phyloP scores from a whole-genome alignment of 2,329 filamentous ascomycete species.

The Monilinia fructigena region DNA sequence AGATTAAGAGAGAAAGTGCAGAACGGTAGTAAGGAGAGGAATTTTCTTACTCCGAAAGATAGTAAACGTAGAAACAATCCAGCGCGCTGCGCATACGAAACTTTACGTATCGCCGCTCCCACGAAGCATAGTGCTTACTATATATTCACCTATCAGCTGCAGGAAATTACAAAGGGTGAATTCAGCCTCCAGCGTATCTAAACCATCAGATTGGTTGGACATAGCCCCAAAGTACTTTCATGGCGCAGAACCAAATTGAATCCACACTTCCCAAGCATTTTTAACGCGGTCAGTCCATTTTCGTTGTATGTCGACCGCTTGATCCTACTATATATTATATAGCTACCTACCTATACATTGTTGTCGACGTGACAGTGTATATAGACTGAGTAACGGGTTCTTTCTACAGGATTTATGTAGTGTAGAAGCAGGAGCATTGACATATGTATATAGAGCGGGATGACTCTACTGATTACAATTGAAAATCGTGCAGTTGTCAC shows the following conservation, averaged over 20 bases:
- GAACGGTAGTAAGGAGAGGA: not conserved
- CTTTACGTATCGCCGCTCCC: slow-evolving; percentile 10
- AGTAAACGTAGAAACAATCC: not conserved
- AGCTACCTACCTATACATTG: no score
- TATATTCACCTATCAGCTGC: not conserved
- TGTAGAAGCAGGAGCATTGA: not conserved
- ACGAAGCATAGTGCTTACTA: slow-evolving; percentile 13
- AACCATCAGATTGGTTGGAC: not conserved
- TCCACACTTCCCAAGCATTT: not conserved
- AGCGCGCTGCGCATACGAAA: slow-evolving; percentile 3
- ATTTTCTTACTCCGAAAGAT: slow-evolving; percentile 20
- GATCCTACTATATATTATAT: no score
- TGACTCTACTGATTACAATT: not conserved
- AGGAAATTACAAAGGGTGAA: not conserved
- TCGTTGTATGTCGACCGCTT: not conserved
- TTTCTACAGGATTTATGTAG: not conserved
- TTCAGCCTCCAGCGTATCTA: not conserved
- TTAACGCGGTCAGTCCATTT: not conserved
- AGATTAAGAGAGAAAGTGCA: not conserved
- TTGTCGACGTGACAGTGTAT: not conserved
- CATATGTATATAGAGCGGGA: no score
- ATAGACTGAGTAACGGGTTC: not conserved
- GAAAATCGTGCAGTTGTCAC: not conserved
- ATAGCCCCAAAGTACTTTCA: not conserved
- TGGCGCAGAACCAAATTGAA: not conserved